A percentile compares a stretch with the other conserved stretches of the same genome.
These are phyloP conservation scores for Talaromyces sp. DNA, from an alignment of 2,329 filamentous ascomycete species.

Conservation along the genomic window DNA sequence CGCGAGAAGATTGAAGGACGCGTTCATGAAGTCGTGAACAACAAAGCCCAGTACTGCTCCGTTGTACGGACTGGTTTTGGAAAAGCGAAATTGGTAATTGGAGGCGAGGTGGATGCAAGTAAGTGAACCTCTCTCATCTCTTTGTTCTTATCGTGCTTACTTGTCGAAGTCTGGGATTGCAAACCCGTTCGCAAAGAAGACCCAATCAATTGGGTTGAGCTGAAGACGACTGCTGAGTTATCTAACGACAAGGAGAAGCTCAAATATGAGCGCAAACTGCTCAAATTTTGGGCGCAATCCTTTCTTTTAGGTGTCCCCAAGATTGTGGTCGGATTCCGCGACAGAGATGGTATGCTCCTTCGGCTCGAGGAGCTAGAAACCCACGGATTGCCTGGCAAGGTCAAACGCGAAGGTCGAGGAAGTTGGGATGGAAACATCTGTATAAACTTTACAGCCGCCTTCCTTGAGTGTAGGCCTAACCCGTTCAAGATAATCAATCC, in stretches of 20 bases:
- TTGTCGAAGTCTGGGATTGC: constrained; percentile 59
- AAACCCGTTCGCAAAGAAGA: constrained; percentile 65
- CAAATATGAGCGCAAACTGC: constrained; percentile 82
- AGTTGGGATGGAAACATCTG: constrained; percentile 91
- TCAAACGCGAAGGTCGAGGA: constrained; percentile 62
- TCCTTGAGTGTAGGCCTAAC: constrained; percentile 66
- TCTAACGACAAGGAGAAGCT: constrained; percentile 64
- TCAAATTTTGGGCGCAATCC: constrained; percentile 96
- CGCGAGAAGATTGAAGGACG: constrained; percentile 77
- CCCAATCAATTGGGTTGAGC: constrained; percentile 88
- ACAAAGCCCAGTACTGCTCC: constrained; percentile 93
- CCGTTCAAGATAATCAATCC: background rate
- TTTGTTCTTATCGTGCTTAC: background rate
- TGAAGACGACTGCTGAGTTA: constrained; percentile 83
- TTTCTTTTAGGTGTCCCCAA: constrained; percentile 90
- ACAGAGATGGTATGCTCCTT: constrained; percentile 66
- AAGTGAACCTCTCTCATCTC: constrained; percentile 30
- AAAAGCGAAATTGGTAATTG: constrained; percentile 69
- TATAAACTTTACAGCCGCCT: constrained; percentile 79
- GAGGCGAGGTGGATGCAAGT: constrained; percentile 91
- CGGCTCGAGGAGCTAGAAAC: constrained; percentile 77
- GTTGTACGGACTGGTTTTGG: constrained; percentile 87
- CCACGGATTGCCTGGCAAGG: constrained; percentile 70
- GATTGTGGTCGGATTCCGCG: constrained; percentile 86
- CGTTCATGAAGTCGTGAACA: constrained; percentile 70